phyloP scores from a whole-genome alignment of 208 protist species.

The Naegleria fowleri region DNA sequence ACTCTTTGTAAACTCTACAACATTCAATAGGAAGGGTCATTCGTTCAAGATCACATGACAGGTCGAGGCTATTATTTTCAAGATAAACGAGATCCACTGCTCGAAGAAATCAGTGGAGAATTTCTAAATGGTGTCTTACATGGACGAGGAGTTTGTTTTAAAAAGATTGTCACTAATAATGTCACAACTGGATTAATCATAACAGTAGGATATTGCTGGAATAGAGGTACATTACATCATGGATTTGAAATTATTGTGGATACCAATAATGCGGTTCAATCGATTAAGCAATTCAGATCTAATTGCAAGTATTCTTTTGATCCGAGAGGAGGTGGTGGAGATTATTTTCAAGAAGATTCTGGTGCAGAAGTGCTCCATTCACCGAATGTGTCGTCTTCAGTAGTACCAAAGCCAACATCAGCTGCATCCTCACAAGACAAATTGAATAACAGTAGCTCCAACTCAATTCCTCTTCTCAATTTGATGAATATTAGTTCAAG shows the following conservation, averaged over 20 bases:
- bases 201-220: conserved; percentile 1
- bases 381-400: not conserved
- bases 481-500: not conserved
- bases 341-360: not conserved
- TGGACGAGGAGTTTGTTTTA: not conserved
- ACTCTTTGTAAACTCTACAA: too few relatives aligned
- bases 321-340: not conserved
- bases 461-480: not conserved
- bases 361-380: not conserved
- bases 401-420: too few relatives aligned
- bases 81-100: not conserved
- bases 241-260: not conserved
- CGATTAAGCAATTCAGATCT: not conserved
- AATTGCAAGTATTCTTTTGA: not conserved
- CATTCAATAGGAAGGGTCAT: not conserved
- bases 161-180: not conserved
- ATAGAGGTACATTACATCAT: not conserved
- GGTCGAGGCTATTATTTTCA: not conserved
- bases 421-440: not conserved
- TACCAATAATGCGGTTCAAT: not conserved
- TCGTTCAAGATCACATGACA: not conserved
- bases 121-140: not conserved
- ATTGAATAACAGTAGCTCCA: not conserved
- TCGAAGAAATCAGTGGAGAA: not conserved
- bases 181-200: not conserved